These are phyloP conservation scores for Suillus occidentalis DNA, from an alignment of 768 basidiomycete species.

Conservation along the genomic window DNA sequence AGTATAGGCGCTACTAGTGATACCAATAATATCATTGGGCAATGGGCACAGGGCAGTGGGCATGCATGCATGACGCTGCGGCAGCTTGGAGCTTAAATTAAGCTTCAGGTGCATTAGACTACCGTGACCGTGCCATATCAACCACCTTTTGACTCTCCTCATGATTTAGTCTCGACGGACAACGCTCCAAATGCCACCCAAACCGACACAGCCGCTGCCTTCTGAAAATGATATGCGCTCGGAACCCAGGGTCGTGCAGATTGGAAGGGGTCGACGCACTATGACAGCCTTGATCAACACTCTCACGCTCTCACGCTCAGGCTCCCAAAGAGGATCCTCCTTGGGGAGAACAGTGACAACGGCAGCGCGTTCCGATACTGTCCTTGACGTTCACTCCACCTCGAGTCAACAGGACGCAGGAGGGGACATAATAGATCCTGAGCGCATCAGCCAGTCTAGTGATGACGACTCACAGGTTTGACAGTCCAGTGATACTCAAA, in stretches of 20 bases:
- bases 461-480: too few species aligned
- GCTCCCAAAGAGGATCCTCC: neutral
- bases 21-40: neutral
- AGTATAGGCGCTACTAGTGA: neutral
- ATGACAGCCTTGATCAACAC: neutral
- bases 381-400: too few species aligned
- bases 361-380: too few species aligned
- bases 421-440: too few species aligned
- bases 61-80: neutral
- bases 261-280: neutral
- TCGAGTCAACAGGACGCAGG: too few species aligned
- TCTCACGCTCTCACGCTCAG: neutral
- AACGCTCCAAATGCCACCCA: neutral
- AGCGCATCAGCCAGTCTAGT: too few species aligned
- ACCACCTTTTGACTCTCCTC: neutral
- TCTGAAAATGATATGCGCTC: neutral
- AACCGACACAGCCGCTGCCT: neutral
- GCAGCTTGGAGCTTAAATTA: neutral
- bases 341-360: neutral
- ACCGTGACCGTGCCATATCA: neutral
- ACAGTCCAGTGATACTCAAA: too few species aligned
- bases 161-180: neutral
- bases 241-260: neutral
- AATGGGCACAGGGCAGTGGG: neutral
- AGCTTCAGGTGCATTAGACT: neutral